Percentiles rank a stretch among this genome's conserved stretches.
phyloP scores from a whole-genome alignment of 31 red algal species.

The Endocladia muricata region DNA sequence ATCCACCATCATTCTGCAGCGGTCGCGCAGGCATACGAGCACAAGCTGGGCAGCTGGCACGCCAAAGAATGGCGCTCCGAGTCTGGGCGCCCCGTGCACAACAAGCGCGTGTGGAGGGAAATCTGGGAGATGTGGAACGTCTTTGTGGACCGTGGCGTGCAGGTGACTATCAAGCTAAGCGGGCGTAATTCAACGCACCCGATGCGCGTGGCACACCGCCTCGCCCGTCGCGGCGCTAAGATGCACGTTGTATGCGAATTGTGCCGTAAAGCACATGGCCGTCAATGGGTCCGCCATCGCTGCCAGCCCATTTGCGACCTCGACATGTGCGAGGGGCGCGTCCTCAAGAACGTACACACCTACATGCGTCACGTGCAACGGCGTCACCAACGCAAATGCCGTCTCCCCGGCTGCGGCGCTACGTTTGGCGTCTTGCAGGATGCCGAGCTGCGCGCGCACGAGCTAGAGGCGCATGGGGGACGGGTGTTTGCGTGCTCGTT shows the following conservation, averaged over 20 bases:
- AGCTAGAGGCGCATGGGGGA: neutral
- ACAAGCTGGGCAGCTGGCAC: neutral
- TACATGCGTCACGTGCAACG: conserved; percentile 1
- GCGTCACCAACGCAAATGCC: conserved; percentile 2
- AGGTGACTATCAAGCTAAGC: neutral
- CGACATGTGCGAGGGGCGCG: neutral
- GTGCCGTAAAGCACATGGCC: conserved; percentile 11
- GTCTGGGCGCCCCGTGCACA: neutral
- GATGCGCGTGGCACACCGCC: conserved; percentile 1
- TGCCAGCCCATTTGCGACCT: conserved; percentile 28
- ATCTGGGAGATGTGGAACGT: neutral
- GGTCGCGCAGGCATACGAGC: neutral
- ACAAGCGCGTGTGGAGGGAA: neutral
- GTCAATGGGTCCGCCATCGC: conserved; percentile 9
- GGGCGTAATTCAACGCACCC: neutral
- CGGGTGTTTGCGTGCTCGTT: neutral
- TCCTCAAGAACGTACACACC: neutral
- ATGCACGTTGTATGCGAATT: conserved; percentile 19
- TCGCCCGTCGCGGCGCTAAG: conserved; percentile 2
- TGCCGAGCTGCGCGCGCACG: neutral
- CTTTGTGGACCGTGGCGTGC: conserved; percentile 14
- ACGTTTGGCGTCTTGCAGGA: neutral
- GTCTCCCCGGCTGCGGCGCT: neutral
- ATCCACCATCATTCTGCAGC: neutral
- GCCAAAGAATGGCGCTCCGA: conserved; percentile 1